Evolutionary conservation across 2,329 filamentous ascomycete species (phyloP), one percentile per base, ranked within the genome.

Genomic region (Colletotrichum tanaceti): DNA sequence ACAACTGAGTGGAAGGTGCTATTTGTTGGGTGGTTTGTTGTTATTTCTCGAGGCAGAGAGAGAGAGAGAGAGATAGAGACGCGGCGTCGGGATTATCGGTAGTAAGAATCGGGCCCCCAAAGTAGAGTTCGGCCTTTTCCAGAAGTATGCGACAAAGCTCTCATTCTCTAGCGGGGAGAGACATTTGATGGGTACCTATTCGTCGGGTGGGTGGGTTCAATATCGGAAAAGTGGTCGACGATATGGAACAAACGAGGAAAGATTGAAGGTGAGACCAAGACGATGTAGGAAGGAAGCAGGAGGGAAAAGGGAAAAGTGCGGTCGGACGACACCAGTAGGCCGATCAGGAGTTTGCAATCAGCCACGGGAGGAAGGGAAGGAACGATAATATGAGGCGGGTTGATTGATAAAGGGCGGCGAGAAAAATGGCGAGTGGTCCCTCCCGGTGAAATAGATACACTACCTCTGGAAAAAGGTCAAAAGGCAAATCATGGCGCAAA

Each of bases 111-210:
- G 24, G 67, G 58, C 63, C 64, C 59, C 58, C 63, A 68, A n/a
- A 68, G 64, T 54, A 63, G 41, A 63, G 58, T 63, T 58, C 52
- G 63, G 58, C 64, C 63, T 68, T 70, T 70, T 68, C 67, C 63
- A 58, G 52, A 52, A 47, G 64, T 43, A 22, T 68, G 67, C 58
- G 58, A 68, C 58, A 58, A 61, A 54, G 66, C 53, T 68, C 53
- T 70, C 67, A 70, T 70, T 58, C 52, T 70, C 58, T 67, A 47
- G 63, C 67, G 14, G 43, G n/a, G 46, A 22, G 28, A 69, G 62
- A 59, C 66, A 69, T 69, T 57, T n/a, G 50, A 24, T 9, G 44
- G 38, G 44, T 35, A n/a, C n/a, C n/a, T 49, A 5, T 32, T 39
- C 28, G 55, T n/a, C 35, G 14, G 44, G 28, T n/a, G 43, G 47